Percentiles rank a stretch among this genome's conserved stretches.
Conservation (phyloP, 1,139 yeast genomes). For the Spathaspora sp. region DNA sequence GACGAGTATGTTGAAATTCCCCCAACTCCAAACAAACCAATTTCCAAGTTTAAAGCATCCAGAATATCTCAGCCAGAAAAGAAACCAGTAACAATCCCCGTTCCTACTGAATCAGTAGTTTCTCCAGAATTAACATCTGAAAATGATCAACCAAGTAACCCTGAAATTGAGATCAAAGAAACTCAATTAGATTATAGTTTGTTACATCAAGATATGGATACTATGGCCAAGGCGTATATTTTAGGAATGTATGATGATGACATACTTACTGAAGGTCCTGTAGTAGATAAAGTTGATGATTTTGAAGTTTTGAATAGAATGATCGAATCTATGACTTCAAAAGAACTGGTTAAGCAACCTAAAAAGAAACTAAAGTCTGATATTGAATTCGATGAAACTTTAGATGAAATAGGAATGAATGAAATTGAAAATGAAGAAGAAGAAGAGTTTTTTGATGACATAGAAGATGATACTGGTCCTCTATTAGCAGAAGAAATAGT, state of each 20-base stretch:
- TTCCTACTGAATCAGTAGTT: constrained; percentile 2
- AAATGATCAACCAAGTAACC: not conserved
- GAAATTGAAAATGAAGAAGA: constrained; percentile 21
- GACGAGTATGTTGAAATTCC: not conserved
- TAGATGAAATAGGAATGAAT: constrained; percentile 23
- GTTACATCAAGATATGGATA: constrained; percentile 39
- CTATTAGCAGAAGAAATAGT: constrained; percentile 37
- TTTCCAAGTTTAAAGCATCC: constrained; percentile 3
- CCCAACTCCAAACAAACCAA: not conserved
- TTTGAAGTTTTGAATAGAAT: constrained; percentile 52
- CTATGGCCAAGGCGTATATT: constrained; percentile 62
- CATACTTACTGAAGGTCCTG: constrained; percentile 54
- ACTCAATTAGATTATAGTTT: constrained; percentile 40
- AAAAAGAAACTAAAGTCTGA: constrained; percentile 8
- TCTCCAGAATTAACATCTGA: not conserved
- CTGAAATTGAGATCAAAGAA: constrained; percentile 16
- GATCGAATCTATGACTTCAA: constrained; percentile 36
- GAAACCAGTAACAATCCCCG: constrained; percentile 5
- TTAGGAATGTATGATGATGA: constrained; percentile 59
- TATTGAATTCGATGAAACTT: constrained; percentile 15
- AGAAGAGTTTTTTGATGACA: constrained; percentile 24
- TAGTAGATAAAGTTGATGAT: constrained; percentile 55
- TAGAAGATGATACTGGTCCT: constrained; percentile 37
- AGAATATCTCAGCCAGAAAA: not conserved
- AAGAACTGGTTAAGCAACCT: constrained; percentile 9